A percentile compares a stretch with the other conserved stretches of the same genome.
These are phyloP conservation scores for Dianthus caryophyllus DNA, from an alignment of 148 eudicot species.

Conservation along the genomic window DNA sequence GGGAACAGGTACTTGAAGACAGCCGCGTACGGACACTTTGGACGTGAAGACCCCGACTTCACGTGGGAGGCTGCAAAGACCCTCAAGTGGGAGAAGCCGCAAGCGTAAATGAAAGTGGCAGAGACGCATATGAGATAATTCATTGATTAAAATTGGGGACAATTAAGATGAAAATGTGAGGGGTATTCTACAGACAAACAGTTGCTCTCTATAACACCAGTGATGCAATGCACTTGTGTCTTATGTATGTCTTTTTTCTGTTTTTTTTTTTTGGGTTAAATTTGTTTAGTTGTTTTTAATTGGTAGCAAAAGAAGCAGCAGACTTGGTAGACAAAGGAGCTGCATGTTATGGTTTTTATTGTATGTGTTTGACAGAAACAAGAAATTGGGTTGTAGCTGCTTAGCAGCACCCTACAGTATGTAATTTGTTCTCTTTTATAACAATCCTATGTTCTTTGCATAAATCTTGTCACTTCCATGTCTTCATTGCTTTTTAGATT, in stretches of 20 bases:
- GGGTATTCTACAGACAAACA: no score
- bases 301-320: slow-evolving; percentile 1
- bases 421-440: slow-evolving; percentile 23
- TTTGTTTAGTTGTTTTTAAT: slow-evolving; percentile 9
- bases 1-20: slow-evolving; percentile 48
- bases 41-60: slow-evolving; percentile 43
- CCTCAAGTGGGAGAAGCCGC: slow-evolving; percentile 48
- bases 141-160: slow-evolving; percentile 25
- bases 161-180: no score
- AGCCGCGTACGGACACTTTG: slow-evolving; percentile 47
- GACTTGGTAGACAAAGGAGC: neutral
- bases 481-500: no score
- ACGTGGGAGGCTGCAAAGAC: slow-evolving; percentile 48
- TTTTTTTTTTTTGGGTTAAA: neutral
- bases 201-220: neutral
- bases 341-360: slow-evolving; percentile 2
- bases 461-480: no score
- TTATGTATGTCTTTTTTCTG: neutral
- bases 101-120: slow-evolving; percentile 11
- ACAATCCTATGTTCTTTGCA: no score
- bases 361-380: slow-evolving; percentile 3
- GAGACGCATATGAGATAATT: slow-evolving; percentile 2
- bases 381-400: slow-evolving; percentile 23
- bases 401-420: slow-evolving; percentile 27
- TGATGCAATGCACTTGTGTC: no score